Evolutionary conservation across 1,284 basidiomycete species (phyloP).

Genomic region (Neolentinus lepideus): DNA sequence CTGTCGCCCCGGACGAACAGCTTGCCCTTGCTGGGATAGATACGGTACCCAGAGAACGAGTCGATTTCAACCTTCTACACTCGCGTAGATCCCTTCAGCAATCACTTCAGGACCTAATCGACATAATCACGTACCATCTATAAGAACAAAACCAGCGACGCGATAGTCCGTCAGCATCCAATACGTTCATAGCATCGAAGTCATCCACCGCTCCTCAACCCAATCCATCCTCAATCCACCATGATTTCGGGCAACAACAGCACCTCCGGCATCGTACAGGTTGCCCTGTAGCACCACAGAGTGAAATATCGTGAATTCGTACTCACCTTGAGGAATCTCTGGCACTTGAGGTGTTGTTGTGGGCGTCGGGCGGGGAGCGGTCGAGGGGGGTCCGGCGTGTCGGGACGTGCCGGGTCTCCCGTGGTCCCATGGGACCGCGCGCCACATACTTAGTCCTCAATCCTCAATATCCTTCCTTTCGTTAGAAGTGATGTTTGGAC

Average conservation of each 20-base stretch:
- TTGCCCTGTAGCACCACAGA: neutral
- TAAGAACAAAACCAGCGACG: slow-evolving; percentile 7
- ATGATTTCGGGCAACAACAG: neutral
- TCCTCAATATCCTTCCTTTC: too few species aligned
- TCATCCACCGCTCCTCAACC: slow-evolving; percentile 35
- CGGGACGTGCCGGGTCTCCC: neutral
- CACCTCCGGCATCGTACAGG: neutral
- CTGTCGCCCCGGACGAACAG: slow-evolving; percentile 95
- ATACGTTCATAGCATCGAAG: slow-evolving; percentile 31
- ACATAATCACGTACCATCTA: slow-evolving; percentile 42
- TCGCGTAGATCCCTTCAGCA: slow-evolving; percentile 21
- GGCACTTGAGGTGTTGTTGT: slow-evolving; percentile 2
- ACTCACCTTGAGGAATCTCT: slow-evolving; percentile 53
- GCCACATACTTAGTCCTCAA: too few species aligned
- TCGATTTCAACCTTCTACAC: slow-evolving; percentile 95
- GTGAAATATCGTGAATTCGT: slow-evolving; percentile 21
- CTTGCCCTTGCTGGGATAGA: slow-evolving; percentile 95
- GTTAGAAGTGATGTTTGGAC: too few species aligned
- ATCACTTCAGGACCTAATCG: neutral
- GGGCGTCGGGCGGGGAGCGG: neutral
- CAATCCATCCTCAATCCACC: slow-evolving; percentile 15
- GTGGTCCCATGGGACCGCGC: neutral
- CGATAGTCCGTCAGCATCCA: slow-evolving; percentile 17
- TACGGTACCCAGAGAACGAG: slow-evolving; percentile 92
- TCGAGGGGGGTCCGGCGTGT: neutral